These are phyloP conservation scores for Didymosphaeria variabile DNA, from an alignment of 2,329 filamentous ascomycete genomes.

Conservation along the genomic window DNA sequence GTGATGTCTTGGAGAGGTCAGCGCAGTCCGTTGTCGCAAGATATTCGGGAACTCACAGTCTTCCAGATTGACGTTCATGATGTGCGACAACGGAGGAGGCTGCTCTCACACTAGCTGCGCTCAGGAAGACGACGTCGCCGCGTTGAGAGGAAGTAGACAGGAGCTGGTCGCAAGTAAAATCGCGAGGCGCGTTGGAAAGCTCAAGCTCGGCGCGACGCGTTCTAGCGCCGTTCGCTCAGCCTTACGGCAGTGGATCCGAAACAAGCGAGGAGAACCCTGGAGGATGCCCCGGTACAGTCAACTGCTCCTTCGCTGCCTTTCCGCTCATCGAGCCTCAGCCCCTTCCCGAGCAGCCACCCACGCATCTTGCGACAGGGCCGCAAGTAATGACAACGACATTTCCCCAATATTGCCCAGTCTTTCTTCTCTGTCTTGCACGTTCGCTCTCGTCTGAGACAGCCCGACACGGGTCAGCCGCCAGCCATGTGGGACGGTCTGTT, in stretches of 20 bases:
- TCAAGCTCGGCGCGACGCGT: slow-evolving; percentile 29
- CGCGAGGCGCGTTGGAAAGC: slow-evolving; percentile 16
- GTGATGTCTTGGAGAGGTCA: slow-evolving; percentile 39
- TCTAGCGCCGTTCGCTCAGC: slow-evolving; percentile 30
- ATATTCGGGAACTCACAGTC: slow-evolving; percentile 41
- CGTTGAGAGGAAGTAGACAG: neutral
- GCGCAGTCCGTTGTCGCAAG: slow-evolving; percentile 12
- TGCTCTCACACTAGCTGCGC: slow-evolving; percentile 5
- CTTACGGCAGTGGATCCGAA: slow-evolving; percentile 25
- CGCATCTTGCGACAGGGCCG: slow-evolving; percentile 20
- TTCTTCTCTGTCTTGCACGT: slow-evolving; percentile 26
- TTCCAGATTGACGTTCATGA: slow-evolving; percentile 36
- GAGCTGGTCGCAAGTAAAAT: slow-evolving; percentile 20
- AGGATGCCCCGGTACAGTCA: neutral
- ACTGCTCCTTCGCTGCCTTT: neutral
- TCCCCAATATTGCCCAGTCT: slow-evolving; percentile 22
- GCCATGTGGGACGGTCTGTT: slow-evolving; percentile 69
- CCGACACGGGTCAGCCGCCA: slow-evolving; percentile 19
- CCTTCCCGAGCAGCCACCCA: neutral
- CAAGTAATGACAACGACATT: slow-evolving; percentile 12
- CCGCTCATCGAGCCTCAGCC: neutral
- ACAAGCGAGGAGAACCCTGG: slow-evolving; percentile 13
- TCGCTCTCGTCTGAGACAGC: slow-evolving; percentile 16
- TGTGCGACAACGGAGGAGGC: slow-evolving; percentile 9
- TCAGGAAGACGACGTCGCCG: slow-evolving; percentile 13